phyloP scores from a whole-genome alignment of 441 rosid species.

The Dalechampia spathulata region DNA sequence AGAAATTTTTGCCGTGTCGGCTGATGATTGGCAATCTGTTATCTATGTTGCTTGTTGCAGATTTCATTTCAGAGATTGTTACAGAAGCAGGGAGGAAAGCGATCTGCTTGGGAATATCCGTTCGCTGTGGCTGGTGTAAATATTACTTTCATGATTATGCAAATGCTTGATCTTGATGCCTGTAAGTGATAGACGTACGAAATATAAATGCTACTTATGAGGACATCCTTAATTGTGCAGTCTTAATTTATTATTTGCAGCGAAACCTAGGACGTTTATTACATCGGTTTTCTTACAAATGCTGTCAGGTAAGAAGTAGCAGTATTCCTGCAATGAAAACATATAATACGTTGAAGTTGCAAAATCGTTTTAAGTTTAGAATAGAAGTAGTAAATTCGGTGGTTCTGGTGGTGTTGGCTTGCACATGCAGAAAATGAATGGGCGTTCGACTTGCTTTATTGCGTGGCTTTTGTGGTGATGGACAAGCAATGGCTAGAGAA shows the following conservation, averaged over 20 bases:
- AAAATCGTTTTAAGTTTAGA: too few species aligned
- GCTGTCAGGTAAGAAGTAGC: constrained; percentile 61
- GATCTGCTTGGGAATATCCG: constrained; percentile 94
- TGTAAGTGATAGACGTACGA: too few species aligned
- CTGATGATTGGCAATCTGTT: neutral
- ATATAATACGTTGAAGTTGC: too few species aligned
- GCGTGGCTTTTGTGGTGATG: constrained; percentile 80
- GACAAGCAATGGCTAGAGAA: constrained; percentile 92
- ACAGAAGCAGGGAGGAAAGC: constrained; percentile 71
- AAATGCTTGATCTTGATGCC: constrained; percentile 95
- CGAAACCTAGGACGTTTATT: constrained; percentile 64
- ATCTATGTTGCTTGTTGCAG: constrained; percentile 25
- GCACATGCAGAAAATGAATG: constrained; percentile 59
- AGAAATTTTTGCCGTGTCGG: too few species aligned
- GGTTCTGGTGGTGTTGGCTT: constrained; percentile 4
- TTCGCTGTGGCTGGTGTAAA: constrained; percentile 96
- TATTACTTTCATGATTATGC: constrained; percentile 87
- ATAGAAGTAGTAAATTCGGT: too few species aligned
- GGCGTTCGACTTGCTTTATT: constrained; percentile 91
- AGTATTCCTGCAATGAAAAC: neutral
- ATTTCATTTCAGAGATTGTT: constrained; percentile 77
- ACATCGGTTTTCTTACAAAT: constrained; percentile 72
- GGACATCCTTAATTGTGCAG: too few species aligned
- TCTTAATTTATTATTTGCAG: too few species aligned
- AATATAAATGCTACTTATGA: too few species aligned